Base-by-base conservation (phyloP, 169 alveolate genomes). In the Plasmodium knowlesi region DNA sequence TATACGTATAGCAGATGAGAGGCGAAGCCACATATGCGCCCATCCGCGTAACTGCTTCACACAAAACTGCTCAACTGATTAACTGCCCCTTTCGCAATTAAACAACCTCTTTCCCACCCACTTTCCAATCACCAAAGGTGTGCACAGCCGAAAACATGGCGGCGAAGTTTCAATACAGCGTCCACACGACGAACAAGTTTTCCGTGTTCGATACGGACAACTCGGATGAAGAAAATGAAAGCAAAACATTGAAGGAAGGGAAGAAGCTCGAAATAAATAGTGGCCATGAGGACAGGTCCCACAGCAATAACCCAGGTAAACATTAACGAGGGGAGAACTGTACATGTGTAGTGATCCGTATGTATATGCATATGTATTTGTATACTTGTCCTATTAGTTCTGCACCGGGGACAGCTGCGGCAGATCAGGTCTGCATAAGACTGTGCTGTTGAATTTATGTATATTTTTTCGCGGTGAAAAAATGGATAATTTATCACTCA, bases 121-220 rank as follows among this genome's bases (percentile, higher is more conserved):
- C 28, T 14, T 34, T 41, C 14, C 34, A 25, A 25, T 41, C 2
- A 28, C 67, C 53, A 76, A 74, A 74, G 93, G 74, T 85, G 93
- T 16, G 39, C 19, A 19, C 54, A 12, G 53, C 32, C 50, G 34
- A 86, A 76, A 61, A 28, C 14, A 89, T 89, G 94, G 90, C 94
- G 54, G 72, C 94, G 43, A 89, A 89, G 39, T 39, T 89, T 34
- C 82, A 39, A 6, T 89, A 89, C 82, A 89, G 53, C 67, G 90
- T 89, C 73, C 94, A 89, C 76, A 89, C 90, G 25, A 79, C 94
- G 74, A 89, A 89, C 89, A 89, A 89, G 43, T 89, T 57, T 73
- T 89, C 94, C 9, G 94, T 89, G 41, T 89, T 89, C 72, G 94
- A 89, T 34, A 89, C 83, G 81, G 94, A 79, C 43, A 32, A 28